These are phyloP conservation scores for Hansenula anomala DNA, from an alignment of 1,139 yeast species.

Conservation along the genomic window DNA sequence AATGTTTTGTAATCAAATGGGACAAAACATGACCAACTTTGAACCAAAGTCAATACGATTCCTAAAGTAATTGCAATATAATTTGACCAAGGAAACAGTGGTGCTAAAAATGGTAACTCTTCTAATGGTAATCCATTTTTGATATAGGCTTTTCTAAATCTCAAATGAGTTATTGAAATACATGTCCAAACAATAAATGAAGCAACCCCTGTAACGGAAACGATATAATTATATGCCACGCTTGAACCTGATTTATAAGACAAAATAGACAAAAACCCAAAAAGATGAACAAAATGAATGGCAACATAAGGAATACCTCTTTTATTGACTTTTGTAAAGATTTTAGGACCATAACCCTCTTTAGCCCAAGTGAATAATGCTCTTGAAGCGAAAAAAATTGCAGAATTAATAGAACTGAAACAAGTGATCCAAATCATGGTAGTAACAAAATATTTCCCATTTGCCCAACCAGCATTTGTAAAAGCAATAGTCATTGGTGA, in stretches of 20 bases:
- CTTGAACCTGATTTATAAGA: slow-evolving; percentile 42
- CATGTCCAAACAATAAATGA: slow-evolving; percentile 81
- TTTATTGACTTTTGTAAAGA: slow-evolving; percentile 44
- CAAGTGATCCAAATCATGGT: slow-evolving; percentile 46
- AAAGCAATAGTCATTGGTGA: slow-evolving; percentile 78
- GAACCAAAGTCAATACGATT: slow-evolving; percentile 17
- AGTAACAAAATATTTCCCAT: slow-evolving; percentile 34
- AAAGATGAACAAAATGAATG: slow-evolving; percentile 43
- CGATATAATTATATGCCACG: slow-evolving; percentile 65
- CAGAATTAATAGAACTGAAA: slow-evolving; percentile 50
- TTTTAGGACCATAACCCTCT: slow-evolving; percentile 54
- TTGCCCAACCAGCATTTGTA: slow-evolving; percentile 34
- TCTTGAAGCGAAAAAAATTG: slow-evolving; percentile 57
- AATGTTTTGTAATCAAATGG: slow-evolving; percentile 23
- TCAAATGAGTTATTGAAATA: slow-evolving; percentile 64
- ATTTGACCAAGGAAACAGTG: slow-evolving; percentile 9
- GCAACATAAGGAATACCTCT: slow-evolving; percentile 53
- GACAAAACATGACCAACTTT: slow-evolving; percentile 23
- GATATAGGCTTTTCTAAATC: slow-evolving; percentile 69
- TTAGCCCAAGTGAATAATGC: slow-evolving; percentile 50
- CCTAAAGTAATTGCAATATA: slow-evolving; percentile 16
- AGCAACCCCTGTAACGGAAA: slow-evolving; percentile 78
- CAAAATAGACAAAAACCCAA: slow-evolving; percentile 44
- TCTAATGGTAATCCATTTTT: slow-evolving; percentile 38
- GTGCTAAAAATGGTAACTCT: slow-evolving; percentile 5